Base-by-base conservation (phyloP, 306 rosid species). In the Acmispon strigosus region DNA sequence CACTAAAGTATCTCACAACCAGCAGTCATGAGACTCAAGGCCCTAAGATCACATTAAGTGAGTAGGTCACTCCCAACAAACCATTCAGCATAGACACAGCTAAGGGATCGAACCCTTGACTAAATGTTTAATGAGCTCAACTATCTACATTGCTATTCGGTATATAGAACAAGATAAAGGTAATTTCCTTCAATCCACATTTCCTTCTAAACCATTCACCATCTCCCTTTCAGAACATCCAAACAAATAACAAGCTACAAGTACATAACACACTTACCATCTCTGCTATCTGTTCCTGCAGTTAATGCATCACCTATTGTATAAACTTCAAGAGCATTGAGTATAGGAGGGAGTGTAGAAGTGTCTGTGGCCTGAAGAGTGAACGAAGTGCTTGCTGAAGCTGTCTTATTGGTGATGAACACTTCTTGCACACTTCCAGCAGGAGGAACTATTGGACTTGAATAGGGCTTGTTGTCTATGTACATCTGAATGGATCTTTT, bases 291-390 rank as follows among this genome's bases (percentile, higher is more conserved):
- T 4, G 82, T 82, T 74, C 75, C 76, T 13, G 53, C 75, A 47
- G 82, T 44, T 41, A 66, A 59, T 15, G 62, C 9, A 4, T 72
- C 82, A 18, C 10, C 6, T 11, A 83, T 24, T 7, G 69, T 18
- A 19, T 70, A 86, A 66, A 83, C 71, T 68, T 86, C 87, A 8
- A 74, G 51, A 66, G 87, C 84, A 62, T 86, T 83, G 50, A 86
- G 48, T 36, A 86, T 41, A 29, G 90, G 88, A 34, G 84, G 86
- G 51, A 86, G 69, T 8, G 90, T 60, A 0, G 88, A 83, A 44
- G 48, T 32, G 3, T 27, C 17, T 6, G 86, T 45, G 43, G 89
- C 62, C 16, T 10, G 14, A 6, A 83, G n/a, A 50, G 16, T 0
- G 22, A 86, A 37, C 0, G 57, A 15, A 16, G 87, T 80, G 2